phyloP scores from a whole-genome alignment of 805 yeast species.

The Isabelozyma gotoi region DNA sequence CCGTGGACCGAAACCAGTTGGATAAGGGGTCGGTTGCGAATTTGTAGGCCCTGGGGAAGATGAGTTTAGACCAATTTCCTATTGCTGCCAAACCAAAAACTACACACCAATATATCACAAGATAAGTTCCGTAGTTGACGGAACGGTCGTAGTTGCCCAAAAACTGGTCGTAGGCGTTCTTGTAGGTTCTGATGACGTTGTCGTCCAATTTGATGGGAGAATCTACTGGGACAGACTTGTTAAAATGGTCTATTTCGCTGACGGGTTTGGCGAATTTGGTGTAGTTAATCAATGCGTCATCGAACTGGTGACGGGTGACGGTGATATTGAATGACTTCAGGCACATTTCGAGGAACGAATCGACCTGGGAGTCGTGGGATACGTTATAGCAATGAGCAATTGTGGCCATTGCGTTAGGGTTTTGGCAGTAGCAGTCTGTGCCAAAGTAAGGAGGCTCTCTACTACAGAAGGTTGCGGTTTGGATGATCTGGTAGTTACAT shows the following conservation, averaged over 20 bases:
- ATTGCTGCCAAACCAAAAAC: conserved; percentile 23
- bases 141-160: conserved; percentile 45
- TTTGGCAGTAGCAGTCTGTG: conserved; percentile 23
- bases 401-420: conserved; percentile 33
- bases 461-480: conserved; percentile 20
- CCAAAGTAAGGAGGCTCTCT: conserved; percentile 3
- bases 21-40: conserved; percentile 24
- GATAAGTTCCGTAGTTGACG: conserved; percentile 38
- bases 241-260: conserved; percentile 6
- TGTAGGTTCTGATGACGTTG: conserved; percentile 14
- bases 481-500: conserved; percentile 25
- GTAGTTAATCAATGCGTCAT: conserved; percentile 18
- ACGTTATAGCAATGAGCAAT: conserved; percentile 33
- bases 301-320: conserved; percentile 20
- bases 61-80: conserved; percentile 33
- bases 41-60: conserved; percentile 19
- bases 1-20: conserved; percentile 29
- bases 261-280: conserved; percentile 11
- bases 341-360: conserved; percentile 26
- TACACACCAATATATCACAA: conserved; percentile 31
- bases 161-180: conserved; percentile 33
- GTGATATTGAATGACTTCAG: conserved; percentile 13
- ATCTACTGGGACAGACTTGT: conserved; percentile 6
- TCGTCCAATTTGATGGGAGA: conserved; percentile 28
- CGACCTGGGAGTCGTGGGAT: conserved; percentile 22